Evolutionary conservation across 352 stramenopile species (phyloP).

Genomic region (Nothophytophthora sp.): DNA sequence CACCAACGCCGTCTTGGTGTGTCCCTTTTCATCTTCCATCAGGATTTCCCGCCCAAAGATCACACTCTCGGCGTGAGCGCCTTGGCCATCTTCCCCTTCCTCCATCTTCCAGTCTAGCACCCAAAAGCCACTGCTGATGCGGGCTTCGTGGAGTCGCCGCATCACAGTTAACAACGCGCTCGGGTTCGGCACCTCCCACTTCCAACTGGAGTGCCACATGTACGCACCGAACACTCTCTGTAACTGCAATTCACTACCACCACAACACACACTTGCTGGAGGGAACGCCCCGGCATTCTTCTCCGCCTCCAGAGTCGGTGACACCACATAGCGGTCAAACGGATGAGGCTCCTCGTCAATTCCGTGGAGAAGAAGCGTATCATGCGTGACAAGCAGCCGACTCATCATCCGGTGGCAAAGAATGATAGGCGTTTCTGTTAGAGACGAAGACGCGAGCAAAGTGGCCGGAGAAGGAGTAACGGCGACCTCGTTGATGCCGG

Average conservation of each 20-base stretch:
- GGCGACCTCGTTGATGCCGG: slow-evolving; percentile 49
- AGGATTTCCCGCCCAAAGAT: slow-evolving; percentile 82
- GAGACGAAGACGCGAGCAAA: slow-evolving; percentile 20
- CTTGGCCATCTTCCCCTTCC: slow-evolving; percentile 54
- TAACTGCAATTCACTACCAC: slow-evolving; percentile 73
- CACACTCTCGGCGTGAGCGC: slow-evolving; percentile 59
- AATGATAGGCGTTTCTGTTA: slow-evolving; percentile 20
- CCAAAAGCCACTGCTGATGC: slow-evolving; percentile 79
- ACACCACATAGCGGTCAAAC: slow-evolving; percentile 34
- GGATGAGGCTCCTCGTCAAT: slow-evolving; percentile 30
- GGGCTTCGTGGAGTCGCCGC: slow-evolving; percentile 67
- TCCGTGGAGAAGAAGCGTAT: slow-evolving; percentile 64
- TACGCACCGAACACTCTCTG: slow-evolving; percentile 83
- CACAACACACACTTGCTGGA: slow-evolving; percentile 62
- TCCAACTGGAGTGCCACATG: slow-evolving; percentile 89
- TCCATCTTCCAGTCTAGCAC: slow-evolving; percentile 82
- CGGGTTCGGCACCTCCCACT: slow-evolving; percentile 72
- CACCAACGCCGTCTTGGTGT: slow-evolving; percentile 69
- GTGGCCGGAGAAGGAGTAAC: slow-evolving; percentile 24
- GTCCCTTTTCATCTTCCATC: slow-evolving; percentile 81
- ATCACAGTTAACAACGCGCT: slow-evolving; percentile 61
- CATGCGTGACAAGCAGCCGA: slow-evolving; percentile 70
- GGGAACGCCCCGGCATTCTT: slow-evolving; percentile 31
- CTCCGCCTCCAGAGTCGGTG: slow-evolving; percentile 33
- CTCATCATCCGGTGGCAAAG: slow-evolving; percentile 84